Percentiles rank a stretch among this genome's conserved stretches.
Conservation (phyloP, 768 basidiomycete genomes). For the Hortiboletus campestris region DNA sequence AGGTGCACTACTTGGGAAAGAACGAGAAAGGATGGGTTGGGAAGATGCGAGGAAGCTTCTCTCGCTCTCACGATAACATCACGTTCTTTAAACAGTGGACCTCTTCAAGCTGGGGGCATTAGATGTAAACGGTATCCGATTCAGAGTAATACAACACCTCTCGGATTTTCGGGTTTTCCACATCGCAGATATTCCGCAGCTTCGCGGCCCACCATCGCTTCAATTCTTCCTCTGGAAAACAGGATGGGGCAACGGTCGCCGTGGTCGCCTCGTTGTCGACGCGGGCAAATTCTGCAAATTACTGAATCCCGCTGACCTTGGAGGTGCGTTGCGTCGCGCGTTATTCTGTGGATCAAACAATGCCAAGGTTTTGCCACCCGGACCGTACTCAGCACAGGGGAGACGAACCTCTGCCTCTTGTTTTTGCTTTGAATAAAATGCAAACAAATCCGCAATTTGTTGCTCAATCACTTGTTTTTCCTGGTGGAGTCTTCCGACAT, state of each 20-base stretch:
- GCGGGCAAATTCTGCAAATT: conserved; percentile 29
- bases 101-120: background rate
- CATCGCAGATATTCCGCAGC: background rate
- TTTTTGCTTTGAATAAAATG: conserved; percentile 69
- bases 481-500: conserved; percentile 64
- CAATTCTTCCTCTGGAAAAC: conserved; percentile 24
- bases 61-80: conserved; percentile 7
- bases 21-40: conserved; percentile 78
- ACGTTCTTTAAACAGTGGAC: conserved; percentile 1
- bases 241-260: conserved; percentile 32
- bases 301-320: conserved; percentile 19
- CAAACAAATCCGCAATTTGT: conserved; percentile 70
- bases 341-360: conserved; percentile 18
- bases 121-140: background rate
- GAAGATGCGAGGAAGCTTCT: conserved; percentile 45
- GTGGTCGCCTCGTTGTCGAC: conserved; percentile 20
- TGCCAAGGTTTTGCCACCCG: background rate
- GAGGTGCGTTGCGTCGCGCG: conserved; percentile 22
- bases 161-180: background rate
- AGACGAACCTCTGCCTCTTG: conserved; percentile 35
- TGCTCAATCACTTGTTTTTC: conserved; percentile 66
- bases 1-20: conserved; percentile 59
- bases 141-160: conserved; percentile 12
- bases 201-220: background rate
- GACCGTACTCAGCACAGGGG: background rate